phyloP scores from a whole-genome alignment of 805 yeast species.

The Yamadazyma endophytica region DNA sequence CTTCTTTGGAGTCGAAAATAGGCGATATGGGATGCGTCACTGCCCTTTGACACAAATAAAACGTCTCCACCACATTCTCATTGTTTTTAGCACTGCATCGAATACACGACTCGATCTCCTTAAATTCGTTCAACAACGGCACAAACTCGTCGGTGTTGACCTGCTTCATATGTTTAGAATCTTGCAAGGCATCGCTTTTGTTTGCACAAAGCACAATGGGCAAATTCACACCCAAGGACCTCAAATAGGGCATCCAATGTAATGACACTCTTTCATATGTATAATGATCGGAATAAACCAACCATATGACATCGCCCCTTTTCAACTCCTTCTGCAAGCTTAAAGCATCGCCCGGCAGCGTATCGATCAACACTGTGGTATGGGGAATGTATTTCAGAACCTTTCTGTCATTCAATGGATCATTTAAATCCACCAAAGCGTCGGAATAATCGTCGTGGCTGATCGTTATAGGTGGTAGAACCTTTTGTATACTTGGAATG shows the following conservation, averaged over 20 bases:
- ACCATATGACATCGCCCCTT: slow-evolving; percentile 86
- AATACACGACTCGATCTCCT: slow-evolving; percentile 90
- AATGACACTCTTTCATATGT: slow-evolving; percentile 88
- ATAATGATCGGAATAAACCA: slow-evolving; percentile 91
- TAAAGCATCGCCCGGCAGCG: slow-evolving; percentile 61
- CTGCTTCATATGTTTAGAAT: slow-evolving; percentile 40
- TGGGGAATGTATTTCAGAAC: slow-evolving; percentile 32
- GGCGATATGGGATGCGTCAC: slow-evolving; percentile 93
- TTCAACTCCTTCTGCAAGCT: slow-evolving; percentile 69
- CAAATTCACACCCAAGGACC: slow-evolving; percentile 89
- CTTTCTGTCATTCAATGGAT: slow-evolving; percentile 7
- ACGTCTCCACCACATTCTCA: slow-evolving; percentile 84
- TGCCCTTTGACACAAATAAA: slow-evolving; percentile 89
- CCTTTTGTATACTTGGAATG: slow-evolving; percentile 71
- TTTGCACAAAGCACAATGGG: slow-evolving; percentile 92
- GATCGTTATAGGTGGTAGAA: slow-evolving; percentile 78
- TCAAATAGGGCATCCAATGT: slow-evolving; percentile 91
- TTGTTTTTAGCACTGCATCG: slow-evolving; percentile 83
- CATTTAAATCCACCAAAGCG: slow-evolving; percentile 17
- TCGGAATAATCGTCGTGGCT: slow-evolving; percentile 62
- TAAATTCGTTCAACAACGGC: slow-evolving; percentile 83
- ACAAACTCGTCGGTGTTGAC: slow-evolving; percentile 71
- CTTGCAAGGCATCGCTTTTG: slow-evolving; percentile 52
- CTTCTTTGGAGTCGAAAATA: slow-evolving; percentile 85
- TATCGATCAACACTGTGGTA: slow-evolving; percentile 75